phyloP scores from a whole-genome alignment of 495 filamentous ascomycete genomes.

The Penicillium angulare region DNA sequence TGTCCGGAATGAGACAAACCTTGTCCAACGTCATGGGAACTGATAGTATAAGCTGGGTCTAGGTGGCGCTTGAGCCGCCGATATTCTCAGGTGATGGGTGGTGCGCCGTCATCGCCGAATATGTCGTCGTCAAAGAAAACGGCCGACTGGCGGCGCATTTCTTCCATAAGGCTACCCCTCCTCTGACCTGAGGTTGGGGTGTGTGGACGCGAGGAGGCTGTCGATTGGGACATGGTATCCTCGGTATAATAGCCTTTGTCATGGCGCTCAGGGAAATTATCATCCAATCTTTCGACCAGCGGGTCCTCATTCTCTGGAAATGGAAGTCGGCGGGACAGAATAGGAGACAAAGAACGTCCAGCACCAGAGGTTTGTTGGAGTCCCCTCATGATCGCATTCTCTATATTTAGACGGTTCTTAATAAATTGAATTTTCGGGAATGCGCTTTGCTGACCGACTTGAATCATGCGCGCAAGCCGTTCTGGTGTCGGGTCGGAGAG shows the following conservation, averaged over 20 bases:
- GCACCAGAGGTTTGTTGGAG: constrained; percentile 51
- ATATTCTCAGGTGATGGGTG: constrained; percentile 19
- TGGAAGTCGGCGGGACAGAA: constrained; percentile 25
- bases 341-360: constrained; percentile 24
- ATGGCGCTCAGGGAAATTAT: constrained; percentile 32
- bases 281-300: constrained; percentile 28
- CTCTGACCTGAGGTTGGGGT: constrained; percentile 19
- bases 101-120: constrained; percentile 32
- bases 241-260: constrained; percentile 22
- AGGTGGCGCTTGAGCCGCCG: constrained; percentile 16
- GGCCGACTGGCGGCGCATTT: constrained; percentile 57
- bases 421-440: constrained; percentile 93
- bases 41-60: not conserved
- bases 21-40: constrained; percentile 10
- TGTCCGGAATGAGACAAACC: constrained; percentile 13
- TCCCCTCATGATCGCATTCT: constrained; percentile 74
- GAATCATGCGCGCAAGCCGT: constrained; percentile 81
- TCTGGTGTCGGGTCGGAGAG: constrained; percentile 75
- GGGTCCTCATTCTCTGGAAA: constrained; percentile 24
- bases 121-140: constrained; percentile 62
- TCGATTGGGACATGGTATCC: constrained; percentile 29
- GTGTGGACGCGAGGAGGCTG: constrained; percentile 26
- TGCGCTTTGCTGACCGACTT: constrained; percentile 77
- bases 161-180: constrained; percentile 53
- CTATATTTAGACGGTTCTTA: constrained; percentile 78